Evolutionary conservation across 768 basidiomycete species (phyloP), one percentile per base, ranked within the genome.

Genomic region (Lentinula sp.): DNA sequence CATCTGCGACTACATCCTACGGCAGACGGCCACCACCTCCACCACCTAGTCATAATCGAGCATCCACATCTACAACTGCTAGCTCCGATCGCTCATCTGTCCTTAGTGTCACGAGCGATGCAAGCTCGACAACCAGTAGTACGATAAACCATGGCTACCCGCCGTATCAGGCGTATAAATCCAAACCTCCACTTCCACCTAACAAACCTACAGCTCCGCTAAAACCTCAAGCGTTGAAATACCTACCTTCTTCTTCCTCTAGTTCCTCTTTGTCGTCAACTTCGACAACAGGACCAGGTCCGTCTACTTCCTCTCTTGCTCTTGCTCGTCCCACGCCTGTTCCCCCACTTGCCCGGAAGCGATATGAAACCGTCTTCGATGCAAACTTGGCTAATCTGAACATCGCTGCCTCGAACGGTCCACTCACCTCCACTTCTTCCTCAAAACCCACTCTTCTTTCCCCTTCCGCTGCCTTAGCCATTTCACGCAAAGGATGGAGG

Each of bases 321-420:
- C 72, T 78, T 33, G 59, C 70, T 42, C 83, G 89, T 2, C 83
- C 85, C 0, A 84, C 89, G 0, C 90, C 90, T 2, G 78, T 91
- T 3, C 90, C 91, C 1, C 72, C 81, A 6, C 76, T 82, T 2
- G 86, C 86, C 12, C 81, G 84, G 20, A 75, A 72, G 43, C 83
- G 91, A 9, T 93, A 91, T 67, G 87, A 90, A 63, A 71, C 72
- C 4, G 76, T 92, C 1, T 93, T 91, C 65, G 74, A 77, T 13
- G 74, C 76, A n/a, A 89, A 88, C 65, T n/a, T 56, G 20, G 41
- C 55, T 33, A 56, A 56, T 42, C 32, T 56, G 10, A 56, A 56
- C 20, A 37, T 56, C 41, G 23, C 16, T n/a, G 53, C 77, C 15
- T 35, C 53, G 53, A 37, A 36, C 53, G 16, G 9, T 55, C 18